phyloP scores from a whole-genome alignment of 352 stramenopile genomes.

The Globisporangium echinulatum region DNA sequence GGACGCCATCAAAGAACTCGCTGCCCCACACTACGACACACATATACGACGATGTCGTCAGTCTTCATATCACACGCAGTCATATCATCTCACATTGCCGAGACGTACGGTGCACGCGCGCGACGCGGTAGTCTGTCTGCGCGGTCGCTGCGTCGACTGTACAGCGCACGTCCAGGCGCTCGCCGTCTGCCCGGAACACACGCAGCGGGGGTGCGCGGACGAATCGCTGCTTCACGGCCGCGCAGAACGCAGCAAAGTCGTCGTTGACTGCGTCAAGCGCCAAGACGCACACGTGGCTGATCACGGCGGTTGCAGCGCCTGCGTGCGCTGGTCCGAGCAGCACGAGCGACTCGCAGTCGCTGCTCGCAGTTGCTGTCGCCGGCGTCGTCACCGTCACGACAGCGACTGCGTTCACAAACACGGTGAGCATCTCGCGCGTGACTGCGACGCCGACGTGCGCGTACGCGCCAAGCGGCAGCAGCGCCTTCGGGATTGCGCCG shows the following conservation, averaged over 20 bases:
- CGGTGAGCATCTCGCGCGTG: not conserved
- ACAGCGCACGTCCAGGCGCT: constrained; percentile 22
- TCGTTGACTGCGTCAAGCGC: constrained; percentile 5
- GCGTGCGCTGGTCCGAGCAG: constrained; percentile 15
- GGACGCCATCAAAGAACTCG: constrained; percentile 63
- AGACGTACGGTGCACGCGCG: constrained; percentile 44
- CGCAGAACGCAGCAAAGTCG: constrained; percentile 22
- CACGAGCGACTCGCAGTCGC: constrained; percentile 1
- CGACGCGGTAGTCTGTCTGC: constrained; percentile 47
- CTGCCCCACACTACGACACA: constrained; percentile 54
- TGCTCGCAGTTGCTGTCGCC: not conserved
- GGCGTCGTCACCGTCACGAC: constrained; percentile 4
- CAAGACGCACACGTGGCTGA: constrained; percentile 48
- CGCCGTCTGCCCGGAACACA: constrained; percentile 29
- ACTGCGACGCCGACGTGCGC: constrained; percentile 14
- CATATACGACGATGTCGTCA: not conserved
- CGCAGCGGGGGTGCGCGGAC: constrained; percentile 38
- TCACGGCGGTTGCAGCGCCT: constrained; percentile 5
- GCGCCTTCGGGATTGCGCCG: not conserved
- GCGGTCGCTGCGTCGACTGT: constrained; percentile 19
- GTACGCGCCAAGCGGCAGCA: constrained; percentile 12
- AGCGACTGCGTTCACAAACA: constrained; percentile 14
- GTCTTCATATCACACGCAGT: too few species aligned
- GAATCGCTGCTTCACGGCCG: constrained; percentile 33
- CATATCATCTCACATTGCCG: too few species aligned